These are phyloP conservation scores for Sporothrix curviconia DNA, from an alignment of 2,329 filamentous ascomycete species.

Conservation along the genomic window DNA sequence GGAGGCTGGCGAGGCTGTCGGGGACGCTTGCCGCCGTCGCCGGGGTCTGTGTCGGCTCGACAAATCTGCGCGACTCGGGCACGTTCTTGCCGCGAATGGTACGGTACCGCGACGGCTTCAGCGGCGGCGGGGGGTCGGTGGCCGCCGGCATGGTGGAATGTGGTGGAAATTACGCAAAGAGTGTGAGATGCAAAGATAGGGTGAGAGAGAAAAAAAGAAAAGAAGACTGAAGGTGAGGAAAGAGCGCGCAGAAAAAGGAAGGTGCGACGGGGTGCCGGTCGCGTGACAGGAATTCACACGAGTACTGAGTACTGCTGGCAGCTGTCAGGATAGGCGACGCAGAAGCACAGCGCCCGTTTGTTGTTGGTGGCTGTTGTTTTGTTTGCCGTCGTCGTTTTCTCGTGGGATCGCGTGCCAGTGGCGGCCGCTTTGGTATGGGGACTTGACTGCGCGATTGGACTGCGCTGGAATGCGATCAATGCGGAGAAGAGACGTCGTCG, in stretches of 20 bases:
- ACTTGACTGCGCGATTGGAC: not conserved
- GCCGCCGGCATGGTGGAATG: conserved; percentile 17
- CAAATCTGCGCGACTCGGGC: conserved; percentile 23
- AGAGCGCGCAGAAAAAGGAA: not conserved
- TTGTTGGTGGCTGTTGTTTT: not conserved
- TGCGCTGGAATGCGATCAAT: conserved; percentile 8
- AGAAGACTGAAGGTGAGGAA: not conserved
- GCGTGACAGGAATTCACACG: conserved; percentile 5
- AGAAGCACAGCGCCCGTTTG: not conserved
- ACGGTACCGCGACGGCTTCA: conserved; percentile 30
- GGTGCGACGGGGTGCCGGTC: conserved; percentile 1
- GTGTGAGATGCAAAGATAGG: not conserved
- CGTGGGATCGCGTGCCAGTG: conserved; percentile 3
- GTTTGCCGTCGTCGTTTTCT: not conserved
- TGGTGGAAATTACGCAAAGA: no score
- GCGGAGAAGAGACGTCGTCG: not conserved
- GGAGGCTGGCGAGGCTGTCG: not conserved
- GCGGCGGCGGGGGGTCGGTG: conserved; percentile 17
- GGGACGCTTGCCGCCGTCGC: not conserved
- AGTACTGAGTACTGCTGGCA: not conserved
- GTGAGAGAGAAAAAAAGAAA: not conserved
- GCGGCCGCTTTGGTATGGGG: not conserved
- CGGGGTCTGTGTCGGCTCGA: conserved; percentile 11
- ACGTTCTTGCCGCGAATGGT: conserved; percentile 28
- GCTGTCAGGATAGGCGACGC: not conserved